Conservation (phyloP, 345 rosid species). For the Euphorbia lathyris region DNA sequence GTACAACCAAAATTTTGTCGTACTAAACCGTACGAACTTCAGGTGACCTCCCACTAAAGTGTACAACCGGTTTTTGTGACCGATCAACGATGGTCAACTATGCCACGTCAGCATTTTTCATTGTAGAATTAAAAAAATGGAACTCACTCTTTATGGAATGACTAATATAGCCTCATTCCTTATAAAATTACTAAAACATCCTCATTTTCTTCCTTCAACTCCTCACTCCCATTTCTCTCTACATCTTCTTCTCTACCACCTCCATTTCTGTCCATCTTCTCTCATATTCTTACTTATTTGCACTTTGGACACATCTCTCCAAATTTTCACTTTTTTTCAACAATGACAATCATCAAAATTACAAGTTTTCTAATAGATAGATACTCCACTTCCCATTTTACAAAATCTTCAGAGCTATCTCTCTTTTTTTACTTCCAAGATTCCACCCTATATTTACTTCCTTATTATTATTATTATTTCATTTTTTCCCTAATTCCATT, state of each 20-base stretch:
- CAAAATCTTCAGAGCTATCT: slow-evolving; percentile 11
- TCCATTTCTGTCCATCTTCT: not conserved
- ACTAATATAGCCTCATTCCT: too few relatives aligned
- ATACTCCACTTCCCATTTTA: slow-evolving; percentile 6
- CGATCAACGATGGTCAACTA: too few relatives aligned
- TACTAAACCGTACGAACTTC: too few relatives aligned
- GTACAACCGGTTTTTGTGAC: too few relatives aligned
- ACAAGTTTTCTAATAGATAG: not conserved
- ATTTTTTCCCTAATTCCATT: slow-evolving; percentile 34
- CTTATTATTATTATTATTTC: not conserved
- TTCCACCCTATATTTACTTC: not conserved
- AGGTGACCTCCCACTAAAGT: too few relatives aligned
- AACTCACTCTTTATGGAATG: too few relatives aligned
- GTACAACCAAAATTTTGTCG: too few relatives aligned
- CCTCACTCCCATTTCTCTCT: too few relatives aligned
- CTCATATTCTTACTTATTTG: not conserved
- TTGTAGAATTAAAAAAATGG: too few relatives aligned
- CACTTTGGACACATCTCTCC: slow-evolving; percentile 1
- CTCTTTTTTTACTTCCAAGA: not conserved
- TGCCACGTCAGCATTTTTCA: too few relatives aligned
- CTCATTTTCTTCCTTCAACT: too few relatives aligned
- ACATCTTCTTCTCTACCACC: not conserved
- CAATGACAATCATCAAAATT: slow-evolving; percentile 9
- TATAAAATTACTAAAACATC: too few relatives aligned
- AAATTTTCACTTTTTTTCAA: slow-evolving; percentile 5